These are phyloP conservation scores for Penicillium cosmopolitanum DNA, from an alignment of 495 filamentous ascomycete species.

Conservation along the genomic window DNA sequence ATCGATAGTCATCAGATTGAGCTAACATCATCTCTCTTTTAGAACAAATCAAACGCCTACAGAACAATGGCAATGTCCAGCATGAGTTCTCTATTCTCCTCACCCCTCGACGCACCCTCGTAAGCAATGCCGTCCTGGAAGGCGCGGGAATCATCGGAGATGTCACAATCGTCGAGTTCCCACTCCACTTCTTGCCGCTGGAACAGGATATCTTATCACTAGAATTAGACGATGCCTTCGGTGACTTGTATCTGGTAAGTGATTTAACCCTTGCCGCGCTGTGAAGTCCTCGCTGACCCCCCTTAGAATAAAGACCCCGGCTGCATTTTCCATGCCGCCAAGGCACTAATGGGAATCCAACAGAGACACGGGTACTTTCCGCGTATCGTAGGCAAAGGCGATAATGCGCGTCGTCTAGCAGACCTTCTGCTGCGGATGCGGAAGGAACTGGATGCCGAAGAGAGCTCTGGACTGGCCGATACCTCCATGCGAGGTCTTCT, in stretches of 20 bases:
- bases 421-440: slow-evolving; percentile 93
- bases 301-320: slow-evolving; percentile 83
- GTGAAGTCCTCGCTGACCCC: slow-evolving; percentile 3
- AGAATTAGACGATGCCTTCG: slow-evolving; percentile 84
- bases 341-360: slow-evolving; percentile 94
- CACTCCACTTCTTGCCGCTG: slow-evolving; percentile 86
- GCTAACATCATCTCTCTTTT: slow-evolving; percentile 50
- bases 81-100: slow-evolving; percentile 97
- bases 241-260: slow-evolving; percentile 80
- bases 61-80: slow-evolving; percentile 78
- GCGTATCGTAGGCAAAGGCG: slow-evolving; percentile 93
- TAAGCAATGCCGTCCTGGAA: slow-evolving; percentile 90
- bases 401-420: slow-evolving; percentile 85
- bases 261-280: background rate
- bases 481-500: slow-evolving; percentile 65
- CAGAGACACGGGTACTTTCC: slow-evolving; percentile 92
- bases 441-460: slow-evolving; percentile 81
- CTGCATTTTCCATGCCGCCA: slow-evolving; percentile 81
- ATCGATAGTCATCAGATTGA: slow-evolving; percentile 58
- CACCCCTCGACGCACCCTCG: slow-evolving; percentile 86
- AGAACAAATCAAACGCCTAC: slow-evolving; percentile 92
- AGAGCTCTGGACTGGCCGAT: slow-evolving; percentile 62
- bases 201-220: slow-evolving; percentile 90
- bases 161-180: slow-evolving; percentile 82
- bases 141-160: slow-evolving; percentile 93